Base-by-base conservation (phyloP, 768 basidiomycete genomes). In the Boletellus emodensis region DNA sequence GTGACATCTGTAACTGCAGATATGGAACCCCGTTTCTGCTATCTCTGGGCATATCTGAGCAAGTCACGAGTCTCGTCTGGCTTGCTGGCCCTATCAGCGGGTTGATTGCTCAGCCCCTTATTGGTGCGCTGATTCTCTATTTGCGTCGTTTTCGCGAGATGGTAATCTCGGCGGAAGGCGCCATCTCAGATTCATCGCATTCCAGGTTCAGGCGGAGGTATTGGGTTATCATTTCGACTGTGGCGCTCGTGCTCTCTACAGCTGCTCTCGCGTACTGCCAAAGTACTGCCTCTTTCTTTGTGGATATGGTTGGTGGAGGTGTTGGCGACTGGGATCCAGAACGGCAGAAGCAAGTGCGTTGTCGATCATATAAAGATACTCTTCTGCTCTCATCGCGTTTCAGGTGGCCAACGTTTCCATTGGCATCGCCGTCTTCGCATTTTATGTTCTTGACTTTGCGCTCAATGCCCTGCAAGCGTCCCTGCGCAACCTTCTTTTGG, bases 361-460 rank as follows among this genome's bases (percentile, higher is more conserved):
- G 6, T 50, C 33, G 17, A 15, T 28, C 12, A 18, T 45, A 28
- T 20, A 12, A 30, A 28, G 6, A 39, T 30, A 14, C 35, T 6
- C 37, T 11, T 39, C 14, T 13, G 4, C 39, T 45, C 6, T 53
- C 6, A 15, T 22, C 12, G n/a, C 28, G 14, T 44, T 41, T 40
- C 17, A 91, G 87, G 84, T 80, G 15, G 71, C 79, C 35, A 81
- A 76, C 56, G 82, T 79, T 24, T 82, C 93, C 11, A 95, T 98
- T 49, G 81, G 76, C 44, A 81, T 97, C 44, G 96, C 94, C 2
- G 80, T 99, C 24, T 74, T 85, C 20, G 86, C 89, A 0, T 98
- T 99, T 72, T 99, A 96, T 64, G 67, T 94, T 42, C 77, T 99
- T 32, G 96, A 99, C 69, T 99, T 99, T 63, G 90, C 93, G n/a